A percentile compares a stretch with the other conserved stretches of the same genome.
Evolutionary conservation across 768 basidiomycete species (phyloP).

Genomic region (Tricholoma hemisulphureum): DNA sequence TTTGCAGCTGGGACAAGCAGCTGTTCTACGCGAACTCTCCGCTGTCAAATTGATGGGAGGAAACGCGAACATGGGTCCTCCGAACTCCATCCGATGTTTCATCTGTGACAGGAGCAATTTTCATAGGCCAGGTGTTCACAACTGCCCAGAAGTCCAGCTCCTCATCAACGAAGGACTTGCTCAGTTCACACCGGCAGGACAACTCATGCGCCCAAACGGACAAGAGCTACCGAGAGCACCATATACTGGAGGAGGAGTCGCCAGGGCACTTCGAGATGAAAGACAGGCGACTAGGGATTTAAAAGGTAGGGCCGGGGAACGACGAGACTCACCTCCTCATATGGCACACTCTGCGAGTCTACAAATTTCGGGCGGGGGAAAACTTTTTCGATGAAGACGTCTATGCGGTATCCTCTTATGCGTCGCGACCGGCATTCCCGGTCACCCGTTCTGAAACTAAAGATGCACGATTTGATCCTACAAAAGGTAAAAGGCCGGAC

Average conservation of each 20-base stretch:
- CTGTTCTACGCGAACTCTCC: not conserved
- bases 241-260: too few species aligned
- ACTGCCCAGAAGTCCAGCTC: too few species aligned
- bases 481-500: not conserved
- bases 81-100: too few species aligned
- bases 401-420: not conserved
- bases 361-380: not conserved
- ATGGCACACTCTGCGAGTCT: constrained; percentile 8
- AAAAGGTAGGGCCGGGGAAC: constrained; percentile 5
- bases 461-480: not conserved
- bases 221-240: too few species aligned
- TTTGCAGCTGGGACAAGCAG: not conserved
- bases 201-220: too few species aligned
- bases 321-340: constrained; percentile 7
- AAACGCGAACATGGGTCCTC: not conserved
- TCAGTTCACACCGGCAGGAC: too few species aligned
- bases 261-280: too few species aligned
- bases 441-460: not conserved
- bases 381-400: not conserved
- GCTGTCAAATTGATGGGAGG: not conserved
- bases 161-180: too few species aligned
- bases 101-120: constrained; percentile 7
- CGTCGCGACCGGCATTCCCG: not conserved
- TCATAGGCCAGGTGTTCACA: too few species aligned
- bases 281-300: not conserved